phyloP scores from a whole-genome alignment of 2,329 filamentous ascomycete species.

The Pseudogymnoascus sp. region DNA sequence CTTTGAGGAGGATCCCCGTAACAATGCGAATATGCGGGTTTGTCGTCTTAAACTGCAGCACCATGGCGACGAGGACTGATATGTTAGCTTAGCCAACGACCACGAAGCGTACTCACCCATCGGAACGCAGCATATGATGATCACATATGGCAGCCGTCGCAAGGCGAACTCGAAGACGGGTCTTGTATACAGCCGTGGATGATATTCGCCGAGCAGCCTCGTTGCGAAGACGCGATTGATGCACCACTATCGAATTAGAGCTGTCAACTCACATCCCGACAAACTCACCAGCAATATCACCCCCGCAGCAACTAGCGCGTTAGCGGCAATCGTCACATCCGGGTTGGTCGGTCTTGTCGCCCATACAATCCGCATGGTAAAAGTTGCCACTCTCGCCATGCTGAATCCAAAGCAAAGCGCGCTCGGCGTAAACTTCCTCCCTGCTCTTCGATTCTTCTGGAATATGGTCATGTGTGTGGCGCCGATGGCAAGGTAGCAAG shows the following conservation, averaged over 20 bases:
- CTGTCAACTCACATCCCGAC: background rate
- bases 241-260: background rate
- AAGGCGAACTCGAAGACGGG: background rate
- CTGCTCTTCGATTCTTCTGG: conserved; percentile 40
- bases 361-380: conserved; percentile 45
- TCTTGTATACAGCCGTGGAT: background rate
- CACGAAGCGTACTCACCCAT: background rate
- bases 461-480: conserved; percentile 51
- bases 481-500: background rate
- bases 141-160: background rate
- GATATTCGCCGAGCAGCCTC: background rate
- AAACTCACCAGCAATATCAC: background rate
- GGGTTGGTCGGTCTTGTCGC: conserved; percentile 42
- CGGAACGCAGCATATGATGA: background rate
- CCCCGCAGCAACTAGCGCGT: background rate
- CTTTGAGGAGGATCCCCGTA: background rate
- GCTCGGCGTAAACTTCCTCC: conserved; percentile 53
- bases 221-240: background rate
- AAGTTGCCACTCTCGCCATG: conserved; percentile 32
- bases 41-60: background rate
- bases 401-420: conserved; percentile 51
- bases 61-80: background rate
- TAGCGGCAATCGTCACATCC: conserved; percentile 27
- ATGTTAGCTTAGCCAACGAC: background rate
- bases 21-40: background rate